Evolutionary conservation across 108 stramenopile species (phyloP), one percentile per base, ranked within the genome.

Genomic region (Conticribra weissflogii): DNA sequence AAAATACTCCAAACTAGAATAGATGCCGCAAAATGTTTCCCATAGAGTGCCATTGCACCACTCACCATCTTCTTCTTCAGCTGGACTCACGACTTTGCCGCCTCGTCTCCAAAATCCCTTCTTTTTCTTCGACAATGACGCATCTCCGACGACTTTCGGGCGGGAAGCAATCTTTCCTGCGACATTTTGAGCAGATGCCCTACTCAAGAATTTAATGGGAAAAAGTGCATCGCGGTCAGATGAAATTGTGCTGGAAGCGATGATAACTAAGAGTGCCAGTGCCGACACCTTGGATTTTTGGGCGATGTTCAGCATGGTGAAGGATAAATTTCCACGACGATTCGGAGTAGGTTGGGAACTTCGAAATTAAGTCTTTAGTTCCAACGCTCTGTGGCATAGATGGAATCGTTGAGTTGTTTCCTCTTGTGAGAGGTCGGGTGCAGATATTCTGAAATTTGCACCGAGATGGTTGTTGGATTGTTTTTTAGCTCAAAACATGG

Each of bases 161-260:
- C 65, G 56, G n/a, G 73, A 55, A 9, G 73, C 73, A 21, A 74
- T 44, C 60, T 74, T 74, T 54, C 58, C 61, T 15, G 63, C 72
- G 23, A 72, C 28, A 30, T 73, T 73, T 74, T 74, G 73, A 31
- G 73, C 73, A 16, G 64, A 51, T 44, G 29, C 65, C 36, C 5
- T 41, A 12, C 36, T 12, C n/a, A n/a, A n/a, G n/a, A n/a, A n/a
- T n/a, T n/a, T n/a, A n/a, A n/a, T n/a, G n/a, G n/a, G 24, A 63
- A 14, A 41, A 12, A 41, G 36, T 41, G 36, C 12, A 12, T n/a
- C n/a, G n/a, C n/a, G 36, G 12, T 12, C 36, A 12, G 36, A 41
- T 41, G 12, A 12, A 41, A 12, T 41, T 5, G 8, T 41, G 12
- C 36, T 9, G 5, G 36, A 41, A 9, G 36, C 36, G 12, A 41